A percentile compares a stretch with the other conserved stretches of the same genome.
Evolutionary conservation across 768 basidiomycete genomes (phyloP).

Genomic region (Mycena leptocephala): DNA sequence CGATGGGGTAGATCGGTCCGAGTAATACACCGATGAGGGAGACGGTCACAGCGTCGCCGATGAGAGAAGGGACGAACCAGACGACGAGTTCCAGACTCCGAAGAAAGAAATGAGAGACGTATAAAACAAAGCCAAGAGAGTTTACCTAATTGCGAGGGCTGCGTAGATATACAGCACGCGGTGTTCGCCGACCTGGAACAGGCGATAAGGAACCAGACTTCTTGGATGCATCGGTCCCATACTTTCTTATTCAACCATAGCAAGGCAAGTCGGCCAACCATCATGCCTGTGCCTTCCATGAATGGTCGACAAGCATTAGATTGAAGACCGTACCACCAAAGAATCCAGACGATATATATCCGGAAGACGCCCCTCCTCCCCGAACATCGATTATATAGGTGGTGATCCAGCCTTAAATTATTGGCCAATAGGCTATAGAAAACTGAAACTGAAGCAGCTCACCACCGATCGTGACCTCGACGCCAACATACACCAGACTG

Average conservation of each 20-base stretch:
- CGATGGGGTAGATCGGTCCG: slow-evolving; percentile 83
- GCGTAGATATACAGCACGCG: slow-evolving; percentile 68
- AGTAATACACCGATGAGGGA: slow-evolving; percentile 77
- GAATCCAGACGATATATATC: slow-evolving; percentile 68
- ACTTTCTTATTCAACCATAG: slow-evolving; percentile 72
- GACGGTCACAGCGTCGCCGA: slow-evolving; percentile 76
- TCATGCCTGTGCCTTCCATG: slow-evolving; percentile 59
- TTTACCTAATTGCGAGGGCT: slow-evolving; percentile 63
- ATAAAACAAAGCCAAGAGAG: slow-evolving; percentile 19
- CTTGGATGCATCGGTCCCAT: background rate
- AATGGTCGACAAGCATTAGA: background rate
- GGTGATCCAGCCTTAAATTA: slow-evolving; percentile 66
- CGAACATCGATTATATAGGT: slow-evolving; percentile 64
- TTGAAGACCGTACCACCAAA: slow-evolving; percentile 43
- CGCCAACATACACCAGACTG: slow-evolving; percentile 63
- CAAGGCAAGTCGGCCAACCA: slow-evolving; percentile 67
- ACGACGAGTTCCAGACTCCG: slow-evolving; percentile 74
- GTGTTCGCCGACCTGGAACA: slow-evolving; percentile 66
- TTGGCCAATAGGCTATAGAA: background rate
- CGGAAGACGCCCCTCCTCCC: slow-evolving; percentile 62
- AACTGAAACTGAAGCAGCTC: background rate
- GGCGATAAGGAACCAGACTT: background rate
- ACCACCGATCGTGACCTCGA: slow-evolving; percentile 68
- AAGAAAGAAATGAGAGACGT: background rate
- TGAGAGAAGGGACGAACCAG: slow-evolving; percentile 79